These are phyloP conservation scores for Leishmania braziliensis DNA, from an alignment of 208 protist genomes.

Conservation along the genomic window DNA sequence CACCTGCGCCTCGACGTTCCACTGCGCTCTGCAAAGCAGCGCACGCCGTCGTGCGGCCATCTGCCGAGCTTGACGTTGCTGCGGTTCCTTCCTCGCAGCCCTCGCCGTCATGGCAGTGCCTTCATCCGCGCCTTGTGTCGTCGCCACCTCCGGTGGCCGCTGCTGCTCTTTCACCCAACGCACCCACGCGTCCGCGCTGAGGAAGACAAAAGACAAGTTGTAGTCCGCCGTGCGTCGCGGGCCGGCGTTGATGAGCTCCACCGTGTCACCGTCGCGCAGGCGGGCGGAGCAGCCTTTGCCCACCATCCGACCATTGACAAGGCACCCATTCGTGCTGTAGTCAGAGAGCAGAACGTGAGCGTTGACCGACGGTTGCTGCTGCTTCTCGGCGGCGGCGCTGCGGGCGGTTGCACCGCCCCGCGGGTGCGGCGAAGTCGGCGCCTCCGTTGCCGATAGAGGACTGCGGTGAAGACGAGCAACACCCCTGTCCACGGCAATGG, in stretches of 20 bases:
- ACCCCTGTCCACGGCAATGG: background rate
- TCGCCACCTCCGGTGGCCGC: background rate
- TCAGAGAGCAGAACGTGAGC: constrained; percentile 42
- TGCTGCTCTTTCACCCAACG: constrained; percentile 12
- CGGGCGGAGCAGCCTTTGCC: constrained; percentile 38
- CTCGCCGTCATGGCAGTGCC: background rate
- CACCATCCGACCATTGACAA: constrained; percentile 36
- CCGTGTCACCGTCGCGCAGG: constrained; percentile 37
- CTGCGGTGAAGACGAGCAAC: background rate
- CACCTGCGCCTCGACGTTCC: constrained; percentile 47
- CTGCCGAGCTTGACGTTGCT: background rate
- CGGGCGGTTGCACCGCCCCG: background rate
- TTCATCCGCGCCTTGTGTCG: background rate
- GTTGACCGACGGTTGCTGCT: background rate
- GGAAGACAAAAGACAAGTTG: constrained; percentile 51
- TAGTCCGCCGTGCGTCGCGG: constrained; percentile 35
- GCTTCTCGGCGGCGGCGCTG: background rate
- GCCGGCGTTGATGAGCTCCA: constrained; percentile 56
- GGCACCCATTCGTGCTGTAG: constrained; percentile 62
- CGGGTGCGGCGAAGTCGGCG: background rate
- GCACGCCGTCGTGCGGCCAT: constrained; percentile 23
- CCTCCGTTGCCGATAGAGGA: background rate
- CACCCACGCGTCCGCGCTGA: constrained; percentile 29
- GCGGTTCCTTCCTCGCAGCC: background rate
- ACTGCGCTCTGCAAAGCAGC: constrained; percentile 40